Percentiles rank a stretch among this genome's conserved stretches.
Conservation (phyloP, 257 asterid genomes). For the Jacaranda copaia region DNA sequence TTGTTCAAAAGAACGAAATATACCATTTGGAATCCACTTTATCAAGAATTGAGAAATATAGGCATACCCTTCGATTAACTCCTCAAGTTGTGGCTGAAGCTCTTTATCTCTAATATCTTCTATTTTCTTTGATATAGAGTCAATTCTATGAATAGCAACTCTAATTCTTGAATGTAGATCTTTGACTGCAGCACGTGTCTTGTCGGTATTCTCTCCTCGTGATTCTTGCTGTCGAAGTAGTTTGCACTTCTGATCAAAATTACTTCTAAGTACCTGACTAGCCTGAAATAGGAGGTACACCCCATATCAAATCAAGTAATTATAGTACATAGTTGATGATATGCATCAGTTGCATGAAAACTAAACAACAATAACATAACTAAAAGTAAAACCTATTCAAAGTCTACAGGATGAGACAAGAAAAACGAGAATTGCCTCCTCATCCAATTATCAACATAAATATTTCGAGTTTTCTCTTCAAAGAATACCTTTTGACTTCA, state of each 20-base stretch:
- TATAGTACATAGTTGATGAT: not conserved
- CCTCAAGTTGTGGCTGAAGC: conserved; percentile 98
- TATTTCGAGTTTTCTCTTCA: not conserved
- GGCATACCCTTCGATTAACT: conserved; percentile 88
- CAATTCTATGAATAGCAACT: conserved; percentile 89
- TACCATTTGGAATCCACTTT: too few relatives aligned
- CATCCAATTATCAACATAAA: not conserved
- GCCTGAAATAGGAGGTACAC: conserved; percentile 59
- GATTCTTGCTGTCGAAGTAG: conserved; percentile 86
- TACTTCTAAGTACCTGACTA: conserved; percentile 66
- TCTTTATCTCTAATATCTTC: conserved; percentile 90
- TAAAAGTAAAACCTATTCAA: not conserved
- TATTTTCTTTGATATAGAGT: conserved; percentile 80
- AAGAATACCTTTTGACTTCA: not conserved
- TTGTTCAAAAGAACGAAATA: too few relatives aligned
- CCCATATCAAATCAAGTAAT: not conserved
- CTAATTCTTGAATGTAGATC: conserved; percentile 89
- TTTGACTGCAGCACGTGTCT: conserved; percentile 88
- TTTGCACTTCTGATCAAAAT: conserved; percentile 80
- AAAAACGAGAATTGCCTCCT: not conserved
- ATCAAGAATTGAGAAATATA: conserved; percentile 19
- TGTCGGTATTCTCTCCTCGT: conserved; percentile 68
- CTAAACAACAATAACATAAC: not conserved
- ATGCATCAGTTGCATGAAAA: not conserved
- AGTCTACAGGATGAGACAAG: not conserved